Evolutionary conservation across 139 green algal species (phyloP), one percentile per base, ranked within the genome.

Genomic region (Chlamydomonas schloesseri): DNA sequence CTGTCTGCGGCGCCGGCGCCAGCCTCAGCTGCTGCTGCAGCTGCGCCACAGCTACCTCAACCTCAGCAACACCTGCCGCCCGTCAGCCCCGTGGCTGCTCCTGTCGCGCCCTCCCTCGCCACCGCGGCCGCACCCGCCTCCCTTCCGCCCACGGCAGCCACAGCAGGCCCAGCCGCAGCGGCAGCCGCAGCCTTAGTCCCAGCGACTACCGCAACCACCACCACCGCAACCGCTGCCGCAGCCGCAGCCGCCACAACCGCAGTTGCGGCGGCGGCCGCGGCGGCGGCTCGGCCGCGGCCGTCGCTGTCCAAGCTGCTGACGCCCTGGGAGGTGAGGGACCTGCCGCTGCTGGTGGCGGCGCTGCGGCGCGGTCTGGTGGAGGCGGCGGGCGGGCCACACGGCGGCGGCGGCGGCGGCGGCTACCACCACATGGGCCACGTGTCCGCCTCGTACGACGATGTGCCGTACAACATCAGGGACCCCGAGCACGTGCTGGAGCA

Each of bases 401-500:
- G 42, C 42, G 42, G 42, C 42, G 6, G 6, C 6, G 6, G 8
- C 42, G 42, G 42, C 42, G 42, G 42, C 42, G 42, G 5, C 42
- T 8, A n/a, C n/a, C n/a, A n/a, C n/a, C n/a, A n/a, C n/a, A n/a
- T n/a, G n/a, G n/a, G n/a, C n/a, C n/a, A n/a, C n/a, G n/a, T n/a
- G 42, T 58, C 33, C 68, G 21, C 50, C 31, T 78, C 26, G 33
- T 68, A 60, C 10, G 80, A 86, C 33, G 80, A 86, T 33, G 80
- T 86, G 31, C 80, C 80, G 9, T 86, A 46, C 68, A 70, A 68
- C 33, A 24, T 86, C 23, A 50, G 80, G 2, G 80, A 86, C 33
- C 80, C 80, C 5, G 68, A 77, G 33, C 68, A 78, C 26, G 67
- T 77, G 17, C 58, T 86, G 67, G 80, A 86, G 31, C 67, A 77